A percentile compares a stretch with the other conserved stretches of the same genome.
phyloP scores from a whole-genome alignment of 352 stramenopile species.

The Pythium sp. region DNA sequence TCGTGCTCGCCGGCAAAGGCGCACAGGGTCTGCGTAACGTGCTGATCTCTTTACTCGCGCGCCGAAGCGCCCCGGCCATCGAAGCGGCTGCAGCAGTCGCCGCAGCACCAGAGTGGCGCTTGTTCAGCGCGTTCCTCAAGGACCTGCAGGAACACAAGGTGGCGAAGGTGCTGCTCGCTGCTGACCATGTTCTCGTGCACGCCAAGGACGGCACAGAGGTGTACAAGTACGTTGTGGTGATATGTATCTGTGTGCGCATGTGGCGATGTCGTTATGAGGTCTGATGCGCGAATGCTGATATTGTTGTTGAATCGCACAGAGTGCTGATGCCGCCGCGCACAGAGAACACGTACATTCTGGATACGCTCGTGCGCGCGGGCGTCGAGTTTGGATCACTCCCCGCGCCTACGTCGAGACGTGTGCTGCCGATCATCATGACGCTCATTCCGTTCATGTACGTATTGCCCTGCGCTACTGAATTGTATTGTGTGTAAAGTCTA shows the following conservation, averaged over 20 bases:
- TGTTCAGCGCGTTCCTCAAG: conserved; percentile 72
- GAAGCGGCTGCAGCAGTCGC: conserved; percentile 18
- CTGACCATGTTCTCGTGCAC: conserved; percentile 57
- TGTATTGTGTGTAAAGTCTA: background rate
- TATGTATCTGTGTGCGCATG: background rate
- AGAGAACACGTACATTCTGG: conserved; percentile 64
- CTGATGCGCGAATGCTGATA: conserved; percentile 3
- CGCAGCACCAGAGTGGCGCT: conserved; percentile 33
- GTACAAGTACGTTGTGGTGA: conserved; percentile 52
- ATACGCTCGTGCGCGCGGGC: conserved; percentile 52
- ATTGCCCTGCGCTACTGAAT: background rate
- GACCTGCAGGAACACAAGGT: conserved; percentile 49
- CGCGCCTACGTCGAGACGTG: conserved; percentile 37
- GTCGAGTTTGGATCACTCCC: conserved; percentile 69
- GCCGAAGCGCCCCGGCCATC: conserved; percentile 12
- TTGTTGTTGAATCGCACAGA: conserved; percentile 21
- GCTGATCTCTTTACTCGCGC: conserved; percentile 18
- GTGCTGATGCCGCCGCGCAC: conserved; percentile 74
- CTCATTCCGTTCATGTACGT: conserved; percentile 71
- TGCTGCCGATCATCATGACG: conserved; percentile 60
- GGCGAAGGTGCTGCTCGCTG: conserved; percentile 61
- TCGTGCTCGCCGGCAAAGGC: conserved; percentile 41
- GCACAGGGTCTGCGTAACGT: conserved; percentile 28
- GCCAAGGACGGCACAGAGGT: conserved; percentile 32
- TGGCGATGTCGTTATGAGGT: conserved; percentile 1